Evolutionary conservation across 805 yeast genomes (phyloP), one percentile per base, ranked within the genome.

Genomic region (Alloascoidea hylecoeti): DNA sequence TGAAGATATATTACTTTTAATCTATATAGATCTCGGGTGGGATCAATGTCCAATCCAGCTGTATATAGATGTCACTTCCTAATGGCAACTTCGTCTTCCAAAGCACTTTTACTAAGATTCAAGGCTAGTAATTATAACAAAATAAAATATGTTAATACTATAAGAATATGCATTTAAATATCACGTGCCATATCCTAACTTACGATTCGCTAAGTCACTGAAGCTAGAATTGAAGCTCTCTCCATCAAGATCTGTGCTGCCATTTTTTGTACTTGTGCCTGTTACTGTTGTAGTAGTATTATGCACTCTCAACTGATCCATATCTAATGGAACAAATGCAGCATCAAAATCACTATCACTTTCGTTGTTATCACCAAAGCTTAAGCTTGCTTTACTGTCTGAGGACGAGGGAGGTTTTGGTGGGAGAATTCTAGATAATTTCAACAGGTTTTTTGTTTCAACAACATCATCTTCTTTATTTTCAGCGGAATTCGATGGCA

Each of bases 181-280:
- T 9, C n/a, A 9, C 13, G 30, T 9, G 30, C n/a, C n/a, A n/a
- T 23, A 9, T 23, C 30, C 9, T 23, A 23, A 9, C 30, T 23
- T n/a, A n/a, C n/a, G n/a, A n/a, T n/a, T n/a, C n/a, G 30, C 30
- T n/a, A 23, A 23, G n/a, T 23, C 30, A 23, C 30, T 23, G n/a
- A 23, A 23, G 30, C 13, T 9, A 23, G 30, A 23, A 23, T 23
- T 23, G n/a, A 23, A 23, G 30, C 75, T 1, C n/a, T n/a, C n/a
- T n/a, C n/a, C n/a, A 61, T 57, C 53, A 81, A 81, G n/a, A 68
- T 62, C 41, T 66, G 57, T 23, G 56, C 55, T 23, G 73, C 53
- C 35, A 57, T 66, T 9, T 43, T 47, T 36, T 73, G 74, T 6
- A 61, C n/a, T n/a, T 9, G 30, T 9, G 30, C 30, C 30, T n/a